Conservation (phyloP, 306 rosid species). For the Pueraria montana region DNA sequence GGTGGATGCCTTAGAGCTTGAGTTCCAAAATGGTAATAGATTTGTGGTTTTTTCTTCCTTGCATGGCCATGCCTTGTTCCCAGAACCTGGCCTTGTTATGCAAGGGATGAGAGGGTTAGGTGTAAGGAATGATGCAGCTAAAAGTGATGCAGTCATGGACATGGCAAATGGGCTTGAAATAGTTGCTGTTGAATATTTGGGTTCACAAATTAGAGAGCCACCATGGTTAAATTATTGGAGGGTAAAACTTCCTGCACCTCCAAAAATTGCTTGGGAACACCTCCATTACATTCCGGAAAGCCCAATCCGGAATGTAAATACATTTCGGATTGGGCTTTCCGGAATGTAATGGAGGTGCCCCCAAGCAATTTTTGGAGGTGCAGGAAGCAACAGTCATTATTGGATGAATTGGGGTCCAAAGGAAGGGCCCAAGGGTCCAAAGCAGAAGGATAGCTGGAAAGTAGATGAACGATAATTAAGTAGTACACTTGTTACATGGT, state of each 20-base stretch:
- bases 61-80: slow-evolving; percentile 70
- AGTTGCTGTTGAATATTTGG: slow-evolving; percentile 66
- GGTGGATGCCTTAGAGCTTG: slow-evolving; percentile 69
- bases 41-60: slow-evolving; percentile 68
- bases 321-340: too few relatives aligned
- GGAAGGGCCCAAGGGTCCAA: slow-evolving; percentile 91
- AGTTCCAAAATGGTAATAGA: slow-evolving; percentile 61
- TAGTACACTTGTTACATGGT: neutral
- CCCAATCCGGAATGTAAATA: too few relatives aligned
- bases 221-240: slow-evolving; percentile 77
- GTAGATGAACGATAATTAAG: slow-evolving; percentile 71
- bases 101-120: slow-evolving; percentile 70
- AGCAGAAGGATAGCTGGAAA: slow-evolving; percentile 65
- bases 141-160: slow-evolving; percentile 61
- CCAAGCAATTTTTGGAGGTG: too few relatives aligned
- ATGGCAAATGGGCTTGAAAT: slow-evolving; percentile 50
- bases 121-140: slow-evolving; percentile 69
- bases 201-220: slow-evolving; percentile 55
- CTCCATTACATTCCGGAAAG: too few relatives aligned
- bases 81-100: slow-evolving; percentile 69
- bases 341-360: too few relatives aligned
- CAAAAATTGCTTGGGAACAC: too few relatives aligned
- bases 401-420: slow-evolving; percentile 81
- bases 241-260: too few relatives aligned
- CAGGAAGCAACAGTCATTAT: too few relatives aligned